Evolutionary conservation across 768 basidiomycete genomes (phyloP), one percentile per base, ranked within the genome.

Genomic region (Tremella fuciformis): DNA sequence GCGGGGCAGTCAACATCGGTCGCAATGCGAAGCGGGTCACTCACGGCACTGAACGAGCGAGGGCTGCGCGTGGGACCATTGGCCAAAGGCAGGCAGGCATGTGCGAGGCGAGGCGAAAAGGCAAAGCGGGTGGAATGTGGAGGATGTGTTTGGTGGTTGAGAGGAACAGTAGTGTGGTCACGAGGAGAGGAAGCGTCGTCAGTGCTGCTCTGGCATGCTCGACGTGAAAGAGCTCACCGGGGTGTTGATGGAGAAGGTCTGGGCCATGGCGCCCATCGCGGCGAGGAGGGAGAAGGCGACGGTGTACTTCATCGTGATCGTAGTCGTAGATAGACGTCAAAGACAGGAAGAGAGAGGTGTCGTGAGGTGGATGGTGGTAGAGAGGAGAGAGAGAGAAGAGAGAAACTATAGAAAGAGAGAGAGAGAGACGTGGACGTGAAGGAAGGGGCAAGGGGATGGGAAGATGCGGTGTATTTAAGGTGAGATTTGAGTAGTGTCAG

Each of bases 231-330:
- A 18, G 57, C 67, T 61, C 55, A 73, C 69, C 51, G 74, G 74
- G 41, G 71, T 73, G 63, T 63, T 68, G 60, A 75, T 66, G 25
- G 64, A 65, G 58, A 71, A 63, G 47, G 57, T 58, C 60, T 72
- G 71, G 46, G 69, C 74, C 53, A 68, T 40, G 26, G 65, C 74
- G 46, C 42, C 42, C n/a, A 58, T 38, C 37, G 59, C 65, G 29
- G 65, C 53, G 52, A 67, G 54, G 38, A 56, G n/a, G 22, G 42
- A 61, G 29, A 69, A 13, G 22, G 64, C 56, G 64, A 52, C 22
- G 52, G 62, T 44, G 47, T 47, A 55, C 21, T 58, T 64, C 64
- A 67, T 73, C 16, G n/a, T 65, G 39, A 15, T 46, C n/a, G n/a
- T 46, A 15, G n/a, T 46, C 42, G 42, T 46, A 15, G 29, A 11